phyloP scores from a whole-genome alignment of 768 basidiomycete species.

The Trametes elegans region DNA sequence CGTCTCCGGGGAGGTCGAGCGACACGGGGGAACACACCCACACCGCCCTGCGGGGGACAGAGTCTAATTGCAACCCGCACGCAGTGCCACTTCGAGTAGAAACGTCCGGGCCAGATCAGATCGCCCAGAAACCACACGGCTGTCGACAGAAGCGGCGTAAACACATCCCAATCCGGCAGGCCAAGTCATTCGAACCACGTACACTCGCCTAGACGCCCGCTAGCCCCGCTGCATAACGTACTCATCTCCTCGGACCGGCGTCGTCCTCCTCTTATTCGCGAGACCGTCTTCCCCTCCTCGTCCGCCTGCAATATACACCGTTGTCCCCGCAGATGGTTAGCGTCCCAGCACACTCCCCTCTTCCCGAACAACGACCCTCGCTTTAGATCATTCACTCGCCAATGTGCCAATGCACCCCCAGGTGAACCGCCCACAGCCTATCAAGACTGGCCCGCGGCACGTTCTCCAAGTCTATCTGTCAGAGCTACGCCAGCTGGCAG shows the following conservation, averaged over 20 bases:
- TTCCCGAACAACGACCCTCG: too few relatives aligned
- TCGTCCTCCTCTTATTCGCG: background rate
- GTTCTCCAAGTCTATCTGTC: background rate
- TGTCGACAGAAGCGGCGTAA: background rate
- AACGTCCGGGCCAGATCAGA: slow-evolving; percentile 2
- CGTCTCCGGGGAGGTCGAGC: too few relatives aligned
- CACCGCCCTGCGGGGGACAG: too few relatives aligned
- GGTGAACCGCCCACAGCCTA: too few relatives aligned
- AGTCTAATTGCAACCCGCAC: slow-evolving; percentile 17
- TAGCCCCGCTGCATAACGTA: background rate
- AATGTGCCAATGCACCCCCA: too few relatives aligned
- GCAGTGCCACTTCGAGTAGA: background rate
- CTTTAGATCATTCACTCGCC: too few relatives aligned
- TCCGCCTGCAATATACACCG: too few relatives aligned
- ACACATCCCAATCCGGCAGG: slow-evolving; percentile 5
- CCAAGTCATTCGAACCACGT: background rate
- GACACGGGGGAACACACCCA: too few relatives aligned
- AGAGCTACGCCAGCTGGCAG: background rate
- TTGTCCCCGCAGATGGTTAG: too few relatives aligned
- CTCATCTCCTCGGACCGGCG: slow-evolving; percentile 11
- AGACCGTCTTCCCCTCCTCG: background rate
- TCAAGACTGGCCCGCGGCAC: too few relatives aligned
- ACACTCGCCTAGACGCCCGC: background rate
- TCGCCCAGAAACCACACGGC: background rate
- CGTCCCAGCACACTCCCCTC: too few relatives aligned